Evolutionary conservation across 805 yeast species (phyloP).

Genomic region (Isabelozyma heimii): DNA sequence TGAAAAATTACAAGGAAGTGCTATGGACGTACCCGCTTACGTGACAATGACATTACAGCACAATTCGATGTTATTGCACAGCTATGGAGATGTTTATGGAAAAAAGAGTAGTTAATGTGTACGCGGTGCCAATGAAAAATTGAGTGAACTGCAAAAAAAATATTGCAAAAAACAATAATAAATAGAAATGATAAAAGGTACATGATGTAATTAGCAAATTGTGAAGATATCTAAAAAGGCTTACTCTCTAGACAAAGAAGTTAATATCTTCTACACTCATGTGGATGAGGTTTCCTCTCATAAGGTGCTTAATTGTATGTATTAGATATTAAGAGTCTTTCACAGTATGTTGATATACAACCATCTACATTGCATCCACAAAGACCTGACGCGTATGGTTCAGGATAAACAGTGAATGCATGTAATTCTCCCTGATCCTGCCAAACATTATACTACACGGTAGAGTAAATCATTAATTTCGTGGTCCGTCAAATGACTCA

Average conservation of each 20-base stretch:
- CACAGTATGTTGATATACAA: too few relatives aligned
- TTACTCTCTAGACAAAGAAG: too few relatives aligned
- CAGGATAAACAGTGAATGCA: background rate
- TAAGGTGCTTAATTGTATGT: too few relatives aligned
- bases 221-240: too few relatives aligned
- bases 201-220: too few relatives aligned
- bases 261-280: too few relatives aligned
- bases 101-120: background rate
- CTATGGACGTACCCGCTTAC: slow-evolving; percentile 23
- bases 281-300: too few relatives aligned
- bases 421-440: too few relatives aligned
- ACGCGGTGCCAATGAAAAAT: background rate
- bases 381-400: background rate
- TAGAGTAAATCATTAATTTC: slow-evolving; percentile 25
- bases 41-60: slow-evolving; percentile 19
- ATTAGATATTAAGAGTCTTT: too few relatives aligned
- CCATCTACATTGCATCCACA: too few relatives aligned
- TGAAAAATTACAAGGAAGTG: background rate
- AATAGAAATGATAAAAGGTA: background rate
- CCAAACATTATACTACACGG: slow-evolving; percentile 16
- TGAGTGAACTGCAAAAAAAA: background rate
- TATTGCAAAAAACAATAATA: background rate
- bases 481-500: slow-evolving; percentile 11
- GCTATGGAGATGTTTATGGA: background rate
- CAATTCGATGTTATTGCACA: background rate